Percentiles rank a stretch among this genome's conserved stretches.
Conservation (phyloP, 2,329 filamentous ascomycete species). For the Aspergillus intermedius region DNA sequence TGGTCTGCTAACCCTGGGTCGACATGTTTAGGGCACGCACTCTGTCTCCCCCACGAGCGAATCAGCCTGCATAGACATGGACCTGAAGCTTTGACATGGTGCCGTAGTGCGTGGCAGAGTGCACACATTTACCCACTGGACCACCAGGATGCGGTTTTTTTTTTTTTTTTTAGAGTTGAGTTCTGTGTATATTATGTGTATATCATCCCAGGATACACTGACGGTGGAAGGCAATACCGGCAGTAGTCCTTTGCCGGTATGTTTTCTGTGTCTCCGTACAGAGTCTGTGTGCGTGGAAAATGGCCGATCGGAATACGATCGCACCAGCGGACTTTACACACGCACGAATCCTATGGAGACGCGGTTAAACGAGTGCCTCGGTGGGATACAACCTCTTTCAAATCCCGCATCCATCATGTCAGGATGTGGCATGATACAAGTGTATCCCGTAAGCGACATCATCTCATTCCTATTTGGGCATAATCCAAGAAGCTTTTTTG, state of each 20-base stretch:
- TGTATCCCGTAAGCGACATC: no score
- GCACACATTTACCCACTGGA: neutral
- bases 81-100: neutral
- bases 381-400: no score
- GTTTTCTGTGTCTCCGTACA: neutral
- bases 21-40: neutral
- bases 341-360: neutral
- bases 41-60: neutral
- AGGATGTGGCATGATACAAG: no score
- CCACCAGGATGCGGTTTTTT: no score
- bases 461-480: neutral
- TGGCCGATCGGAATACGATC: no score
- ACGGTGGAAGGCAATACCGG: neutral
- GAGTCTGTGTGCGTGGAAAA: neutral
- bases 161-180: no score
- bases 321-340: no score
- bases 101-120: neutral
- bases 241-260: neutral
- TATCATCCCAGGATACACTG: no score
- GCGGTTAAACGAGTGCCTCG: neutral
- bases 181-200: no score
- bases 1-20: neutral
- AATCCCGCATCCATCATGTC: no score
- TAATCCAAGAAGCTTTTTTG: neutral
- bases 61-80: neutral